Percentiles rank a stretch among this genome's conserved stretches.
phyloP scores from a whole-genome alignment of 2,329 filamentous ascomycete species.

The Calonectria ilicicola region DNA sequence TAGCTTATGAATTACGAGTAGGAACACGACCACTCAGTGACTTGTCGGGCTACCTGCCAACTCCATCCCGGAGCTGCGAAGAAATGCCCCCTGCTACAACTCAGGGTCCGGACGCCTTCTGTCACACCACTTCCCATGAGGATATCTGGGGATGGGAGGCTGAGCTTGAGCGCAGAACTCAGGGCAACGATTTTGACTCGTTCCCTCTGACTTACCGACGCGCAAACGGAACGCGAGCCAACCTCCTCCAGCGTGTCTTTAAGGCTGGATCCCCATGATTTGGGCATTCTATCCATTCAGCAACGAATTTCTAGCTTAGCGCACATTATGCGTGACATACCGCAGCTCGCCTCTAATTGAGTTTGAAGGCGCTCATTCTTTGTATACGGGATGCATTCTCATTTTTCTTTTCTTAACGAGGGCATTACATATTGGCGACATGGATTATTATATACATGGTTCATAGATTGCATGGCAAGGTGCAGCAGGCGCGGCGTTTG shows the following conservation, averaged over 20 bases:
- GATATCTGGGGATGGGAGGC: constrained; percentile 69
- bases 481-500: constrained; percentile 40
- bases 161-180: constrained; percentile 46
- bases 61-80: constrained; percentile 38
- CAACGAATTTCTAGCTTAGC: background rate
- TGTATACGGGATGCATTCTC: background rate
- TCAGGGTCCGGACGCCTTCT: constrained; percentile 27
- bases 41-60: constrained; percentile 55
- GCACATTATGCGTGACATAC: background rate
- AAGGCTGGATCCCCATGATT: constrained; percentile 33
- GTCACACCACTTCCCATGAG: constrained; percentile 29
- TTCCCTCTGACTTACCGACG: constrained; percentile 37
- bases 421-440: constrained; percentile 30
- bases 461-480: constrained; percentile 29
- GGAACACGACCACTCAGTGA: constrained; percentile 43
- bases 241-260: constrained; percentile 41
- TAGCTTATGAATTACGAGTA: background rate
- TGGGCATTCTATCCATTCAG: too few relatives aligned
- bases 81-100: constrained; percentile 24
- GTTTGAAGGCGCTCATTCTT: background rate
- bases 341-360: background rate
- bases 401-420: constrained; percentile 12
- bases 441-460: constrained; percentile 27
- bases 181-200: constrained; percentile 28
- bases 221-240: constrained; percentile 41